These are phyloP conservation scores for Phytophthora quininea DNA, from an alignment of 352 stramenopile genomes.

Conservation along the genomic window DNA sequence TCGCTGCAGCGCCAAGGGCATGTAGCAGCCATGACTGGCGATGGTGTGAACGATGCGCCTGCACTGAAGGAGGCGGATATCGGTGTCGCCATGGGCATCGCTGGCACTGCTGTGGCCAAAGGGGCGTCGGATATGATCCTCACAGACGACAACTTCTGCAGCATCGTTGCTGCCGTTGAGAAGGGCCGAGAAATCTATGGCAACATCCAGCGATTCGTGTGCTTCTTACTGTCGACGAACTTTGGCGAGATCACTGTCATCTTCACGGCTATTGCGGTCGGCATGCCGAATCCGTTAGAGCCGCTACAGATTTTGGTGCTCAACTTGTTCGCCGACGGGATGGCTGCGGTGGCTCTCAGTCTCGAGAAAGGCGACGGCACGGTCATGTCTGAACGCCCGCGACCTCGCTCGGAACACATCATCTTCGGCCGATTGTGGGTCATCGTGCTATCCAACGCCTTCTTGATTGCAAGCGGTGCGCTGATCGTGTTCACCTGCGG, in stretches of 20 bases:
- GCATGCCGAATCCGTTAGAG: conserved; percentile 90
- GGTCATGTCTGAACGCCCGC: conserved; percentile 66
- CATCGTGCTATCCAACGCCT: conserved; percentile 66
- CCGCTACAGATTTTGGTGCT: conserved; percentile 97
- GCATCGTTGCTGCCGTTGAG: conserved; percentile 96
- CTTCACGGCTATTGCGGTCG: conserved; percentile 64
- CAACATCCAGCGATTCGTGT: conserved; percentile 97
- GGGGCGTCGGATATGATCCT: conserved; percentile 98
- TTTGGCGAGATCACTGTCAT: conserved; percentile 94
- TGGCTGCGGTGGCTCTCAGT: conserved; percentile 72
- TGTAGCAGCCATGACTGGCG: conserved; percentile 96
- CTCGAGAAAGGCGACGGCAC: conserved; percentile 75
- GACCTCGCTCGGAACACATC: conserved; percentile 63
- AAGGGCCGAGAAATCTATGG: conserved; percentile 97
- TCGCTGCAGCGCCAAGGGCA: conserved; percentile 88
- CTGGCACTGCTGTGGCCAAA: conserved; percentile 97
- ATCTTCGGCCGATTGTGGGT: conserved; percentile 75
- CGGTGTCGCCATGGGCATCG: conserved; percentile 96
- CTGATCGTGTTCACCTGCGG: conserved; percentile 67
- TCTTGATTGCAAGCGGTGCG: conserved; percentile 59
- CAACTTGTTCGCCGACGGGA: conserved; percentile 97
- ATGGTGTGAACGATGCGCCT: conserved; percentile 98
- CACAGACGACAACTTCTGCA: conserved; percentile 98
- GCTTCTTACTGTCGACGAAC: conserved; percentile 97
- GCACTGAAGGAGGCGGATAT: conserved; percentile 97